These are phyloP conservation scores for Heliosperma pusillum DNA, from an alignment of 148 eudicot genomes.

Conservation along the genomic window DNA sequence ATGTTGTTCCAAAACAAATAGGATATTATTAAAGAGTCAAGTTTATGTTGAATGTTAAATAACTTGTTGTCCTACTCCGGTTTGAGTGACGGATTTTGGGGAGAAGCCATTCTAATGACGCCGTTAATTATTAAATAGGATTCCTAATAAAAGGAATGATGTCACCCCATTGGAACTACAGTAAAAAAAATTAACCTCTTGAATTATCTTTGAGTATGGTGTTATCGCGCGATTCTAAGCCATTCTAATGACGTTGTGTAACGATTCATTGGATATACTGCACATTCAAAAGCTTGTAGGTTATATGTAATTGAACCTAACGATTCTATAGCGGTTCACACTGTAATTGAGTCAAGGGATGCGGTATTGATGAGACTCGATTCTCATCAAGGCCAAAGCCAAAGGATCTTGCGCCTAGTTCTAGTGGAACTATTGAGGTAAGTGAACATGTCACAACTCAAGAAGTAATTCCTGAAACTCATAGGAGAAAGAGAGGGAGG, in stretches of 20 bases:
- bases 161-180: conserved; percentile 24
- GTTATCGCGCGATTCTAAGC: conserved; percentile 13
- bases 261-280: conserved; percentile 17
- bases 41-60: too few relatives aligned
- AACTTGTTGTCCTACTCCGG: conserved; percentile 18
- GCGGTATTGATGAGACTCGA: conserved; percentile 4
- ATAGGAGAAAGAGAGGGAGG: neutral
- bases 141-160: neutral
- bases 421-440: too few relatives aligned
- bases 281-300: conserved; percentile 1
- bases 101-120: conserved; percentile 14
- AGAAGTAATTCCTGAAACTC: neutral
- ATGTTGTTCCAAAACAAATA: too few relatives aligned
- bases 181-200: too few relatives aligned
- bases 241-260: conserved; percentile 16
- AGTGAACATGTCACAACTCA: neutral
- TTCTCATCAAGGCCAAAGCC: neutral
- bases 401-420: neutral
- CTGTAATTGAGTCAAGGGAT: conserved; percentile 14
- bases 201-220: conserved; percentile 16
- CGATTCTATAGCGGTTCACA: neutral
- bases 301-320: conserved; percentile 11
- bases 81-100: conserved; percentile 19
- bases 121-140: conserved; percentile 19
- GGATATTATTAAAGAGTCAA: too few relatives aligned